Percentiles rank a stretch among this genome's conserved stretches.
Evolutionary conservation across 495 filamentous ascomycete species (phyloP).

Genomic region (Lophiostoma macrostomum): DNA sequence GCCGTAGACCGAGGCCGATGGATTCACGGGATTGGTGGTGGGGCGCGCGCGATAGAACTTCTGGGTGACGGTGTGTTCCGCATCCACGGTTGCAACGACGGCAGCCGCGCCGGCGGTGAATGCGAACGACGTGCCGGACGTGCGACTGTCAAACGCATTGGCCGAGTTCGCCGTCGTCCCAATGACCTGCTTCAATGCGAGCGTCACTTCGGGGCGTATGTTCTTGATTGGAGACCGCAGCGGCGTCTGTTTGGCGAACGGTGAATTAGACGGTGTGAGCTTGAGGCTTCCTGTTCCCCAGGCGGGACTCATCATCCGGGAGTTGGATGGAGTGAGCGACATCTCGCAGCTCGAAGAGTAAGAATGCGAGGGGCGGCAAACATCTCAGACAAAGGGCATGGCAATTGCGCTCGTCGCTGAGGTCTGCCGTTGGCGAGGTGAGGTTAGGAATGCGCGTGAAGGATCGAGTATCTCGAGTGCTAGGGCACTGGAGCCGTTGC

Average conservation of each 20-base stretch:
- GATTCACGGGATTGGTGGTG: conserved; percentile 65
- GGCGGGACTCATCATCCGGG: conserved; percentile 43
- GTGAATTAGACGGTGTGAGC: conserved; percentile 77
- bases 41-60: conserved; percentile 88
- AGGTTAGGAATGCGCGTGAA: conserved; percentile 21
- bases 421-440: conserved; percentile 18
- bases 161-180: conserved; percentile 82
- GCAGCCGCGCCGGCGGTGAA: conserved; percentile 92
- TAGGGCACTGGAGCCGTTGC: background rate
- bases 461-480: background rate
- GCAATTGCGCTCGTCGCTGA: conserved; percentile 30
- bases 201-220: conserved; percentile 47
- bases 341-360: conserved; percentile 30
- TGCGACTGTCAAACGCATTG: conserved; percentile 79
- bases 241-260: conserved; percentile 50
- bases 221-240: conserved; percentile 59
- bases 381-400: conserved; percentile 34
- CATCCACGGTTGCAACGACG: conserved; percentile 78
- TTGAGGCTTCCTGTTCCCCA: conserved; percentile 57
- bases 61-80: conserved; percentile 67
- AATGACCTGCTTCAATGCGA: conserved; percentile 78
- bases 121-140: conserved; percentile 69
- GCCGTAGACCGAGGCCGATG: conserved; percentile 45
- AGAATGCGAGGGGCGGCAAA: conserved; percentile 15
- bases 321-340: conserved; percentile 46